Evolutionary conservation across 768 basidiomycete genomes (phyloP).

Genomic region (Amanita subjunquillea): DNA sequence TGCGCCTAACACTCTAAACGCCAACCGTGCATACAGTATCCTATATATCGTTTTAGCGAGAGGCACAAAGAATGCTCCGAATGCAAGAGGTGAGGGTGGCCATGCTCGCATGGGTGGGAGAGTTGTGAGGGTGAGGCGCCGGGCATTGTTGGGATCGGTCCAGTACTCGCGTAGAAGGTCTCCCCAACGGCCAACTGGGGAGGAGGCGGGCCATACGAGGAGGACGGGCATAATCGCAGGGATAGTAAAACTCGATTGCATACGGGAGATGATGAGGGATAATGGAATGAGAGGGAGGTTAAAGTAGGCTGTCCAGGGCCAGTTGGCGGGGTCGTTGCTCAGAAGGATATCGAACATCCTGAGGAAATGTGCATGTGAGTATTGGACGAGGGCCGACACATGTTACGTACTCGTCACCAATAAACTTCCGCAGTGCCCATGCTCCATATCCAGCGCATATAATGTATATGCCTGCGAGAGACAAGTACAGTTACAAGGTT

Average conservation of each 20-base stretch:
- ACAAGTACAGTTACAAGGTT: not conserved
- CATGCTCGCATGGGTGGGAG: constrained; percentile 20
- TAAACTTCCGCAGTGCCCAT: constrained; percentile 57
- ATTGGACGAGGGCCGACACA: not conserved
- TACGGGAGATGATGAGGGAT: constrained; percentile 53
- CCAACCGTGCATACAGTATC: constrained; percentile 25
- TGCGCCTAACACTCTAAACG: constrained; percentile 34
- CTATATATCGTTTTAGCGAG: constrained; percentile 35
- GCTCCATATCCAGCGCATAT: constrained; percentile 61
- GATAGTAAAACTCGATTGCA: constrained; percentile 25
- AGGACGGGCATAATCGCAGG: constrained; percentile 32
- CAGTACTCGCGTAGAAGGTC: constrained; percentile 22
- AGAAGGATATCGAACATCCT: constrained; percentile 58
- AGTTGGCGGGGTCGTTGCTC: constrained; percentile 58
- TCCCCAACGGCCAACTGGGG: constrained; percentile 21
- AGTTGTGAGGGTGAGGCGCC: constrained; percentile 19
- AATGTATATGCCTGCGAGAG: constrained; percentile 25
- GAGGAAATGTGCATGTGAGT: not conserved
- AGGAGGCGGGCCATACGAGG: constrained; percentile 34
- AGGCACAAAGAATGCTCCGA: constrained; percentile 43
- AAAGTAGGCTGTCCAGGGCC: constrained; percentile 69
- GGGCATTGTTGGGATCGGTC: constrained; percentile 21
- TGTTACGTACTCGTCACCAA: constrained; percentile 51
- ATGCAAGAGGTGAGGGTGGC: constrained; percentile 53
- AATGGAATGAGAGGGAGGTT: constrained; percentile 68